Percentiles rank a stretch among this genome's conserved stretches.
phyloP scores from a whole-genome alignment of 2,329 filamentous ascomycete species.

The Thermomyces lanuginosus region DNA sequence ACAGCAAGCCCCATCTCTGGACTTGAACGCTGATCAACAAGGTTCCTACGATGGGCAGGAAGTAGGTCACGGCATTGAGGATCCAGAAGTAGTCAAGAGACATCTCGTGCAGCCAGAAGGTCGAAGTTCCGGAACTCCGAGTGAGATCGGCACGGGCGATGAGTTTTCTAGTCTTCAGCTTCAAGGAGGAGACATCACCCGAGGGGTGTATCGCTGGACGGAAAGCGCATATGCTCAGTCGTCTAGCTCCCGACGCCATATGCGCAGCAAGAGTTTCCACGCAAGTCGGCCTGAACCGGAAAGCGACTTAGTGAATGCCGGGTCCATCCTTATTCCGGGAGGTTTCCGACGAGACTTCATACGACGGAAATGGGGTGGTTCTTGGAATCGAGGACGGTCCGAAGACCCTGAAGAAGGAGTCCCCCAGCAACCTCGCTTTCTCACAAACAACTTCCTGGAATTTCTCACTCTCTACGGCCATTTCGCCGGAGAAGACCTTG shows the following conservation, averaged over 20 bases:
- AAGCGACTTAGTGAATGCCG: slow-evolving; percentile 67
- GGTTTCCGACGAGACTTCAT: slow-evolving; percentile 87
- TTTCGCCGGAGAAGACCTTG: slow-evolving; percentile 90
- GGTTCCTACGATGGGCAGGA: slow-evolving; percentile 27
- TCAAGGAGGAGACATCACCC: slow-evolving; percentile 86
- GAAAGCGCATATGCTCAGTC: slow-evolving; percentile 63
- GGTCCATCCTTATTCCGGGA: slow-evolving; percentile 79
- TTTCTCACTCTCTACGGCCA: slow-evolving; percentile 92
- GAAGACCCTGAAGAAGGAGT: slow-evolving; percentile 17
- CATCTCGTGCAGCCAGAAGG: slow-evolving; percentile 63
- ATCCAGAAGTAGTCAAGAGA: slow-evolving; percentile 77
- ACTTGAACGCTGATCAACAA: slow-evolving; percentile 52
- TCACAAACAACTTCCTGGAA: slow-evolving; percentile 88
- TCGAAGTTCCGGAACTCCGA: slow-evolving; percentile 16
- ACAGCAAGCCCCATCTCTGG: slow-evolving; percentile 29
- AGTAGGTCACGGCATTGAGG: slow-evolving; percentile 49
- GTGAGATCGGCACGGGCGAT: slow-evolving; percentile 41
- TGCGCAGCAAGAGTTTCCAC: slow-evolving; percentile 79
- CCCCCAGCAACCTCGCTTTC: slow-evolving; percentile 41
- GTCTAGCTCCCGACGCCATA: slow-evolving; percentile 37
- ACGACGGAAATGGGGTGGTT: slow-evolving; percentile 49
- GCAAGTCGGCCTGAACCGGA: slow-evolving; percentile 62
- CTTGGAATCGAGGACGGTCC: slow-evolving; percentile 23
- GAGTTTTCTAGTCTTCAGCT: slow-evolving; percentile 87
- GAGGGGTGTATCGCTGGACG: slow-evolving; percentile 92